These are phyloP conservation scores for Orbilia blumenaviensis DNA, from an alignment of 2,329 filamentous ascomycete species.

Conservation along the genomic window DNA sequence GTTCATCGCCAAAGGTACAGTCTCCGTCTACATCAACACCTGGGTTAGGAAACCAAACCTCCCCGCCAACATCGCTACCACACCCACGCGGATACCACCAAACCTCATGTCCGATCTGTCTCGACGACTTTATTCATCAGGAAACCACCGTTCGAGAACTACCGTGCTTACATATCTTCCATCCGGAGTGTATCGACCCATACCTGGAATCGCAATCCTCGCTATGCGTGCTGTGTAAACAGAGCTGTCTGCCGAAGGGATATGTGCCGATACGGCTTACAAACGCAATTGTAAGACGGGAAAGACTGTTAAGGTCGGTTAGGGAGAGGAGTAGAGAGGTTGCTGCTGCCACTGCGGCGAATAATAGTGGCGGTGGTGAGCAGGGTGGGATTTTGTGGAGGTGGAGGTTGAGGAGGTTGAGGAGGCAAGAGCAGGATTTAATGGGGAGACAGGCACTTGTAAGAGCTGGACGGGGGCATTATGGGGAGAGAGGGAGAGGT, in stretches of 20 bases:
- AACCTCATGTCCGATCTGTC: slow-evolving; percentile 86
- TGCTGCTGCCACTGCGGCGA: background rate
- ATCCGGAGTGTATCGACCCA: slow-evolving; percentile 87
- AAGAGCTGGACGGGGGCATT: slow-evolving; percentile 23
- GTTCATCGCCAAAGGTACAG: background rate
- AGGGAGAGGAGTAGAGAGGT: slow-evolving; percentile 63
- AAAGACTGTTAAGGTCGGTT: slow-evolving; percentile 73
- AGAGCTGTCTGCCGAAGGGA: slow-evolving; percentile 76
- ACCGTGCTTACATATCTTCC: slow-evolving; percentile 90
- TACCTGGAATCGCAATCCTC: slow-evolving; percentile 82
- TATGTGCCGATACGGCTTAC: slow-evolving; percentile 75
- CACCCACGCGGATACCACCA: slow-evolving; percentile 68
- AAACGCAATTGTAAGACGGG: slow-evolving; percentile 84
- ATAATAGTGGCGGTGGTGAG: background rate
- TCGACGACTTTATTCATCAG: slow-evolving; percentile 78
- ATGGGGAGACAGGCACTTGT: slow-evolving; percentile 40
- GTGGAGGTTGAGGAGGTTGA: slow-evolving; percentile 41
- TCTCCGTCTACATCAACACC: background rate
- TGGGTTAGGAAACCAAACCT: background rate
- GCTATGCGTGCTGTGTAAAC: slow-evolving; percentile 90
- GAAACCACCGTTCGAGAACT: slow-evolving; percentile 81
- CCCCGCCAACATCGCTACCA: slow-evolving; percentile 57
- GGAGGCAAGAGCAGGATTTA: slow-evolving; percentile 43
- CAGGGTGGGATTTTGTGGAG: slow-evolving; percentile 36
- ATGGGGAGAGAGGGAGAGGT: slow-evolving; percentile 7